Evolutionary conservation across 192 early-diverging fungal species (phyloP), one percentile per base, ranked within the genome.

Genomic region (Allomyces arbusculus): DNA sequence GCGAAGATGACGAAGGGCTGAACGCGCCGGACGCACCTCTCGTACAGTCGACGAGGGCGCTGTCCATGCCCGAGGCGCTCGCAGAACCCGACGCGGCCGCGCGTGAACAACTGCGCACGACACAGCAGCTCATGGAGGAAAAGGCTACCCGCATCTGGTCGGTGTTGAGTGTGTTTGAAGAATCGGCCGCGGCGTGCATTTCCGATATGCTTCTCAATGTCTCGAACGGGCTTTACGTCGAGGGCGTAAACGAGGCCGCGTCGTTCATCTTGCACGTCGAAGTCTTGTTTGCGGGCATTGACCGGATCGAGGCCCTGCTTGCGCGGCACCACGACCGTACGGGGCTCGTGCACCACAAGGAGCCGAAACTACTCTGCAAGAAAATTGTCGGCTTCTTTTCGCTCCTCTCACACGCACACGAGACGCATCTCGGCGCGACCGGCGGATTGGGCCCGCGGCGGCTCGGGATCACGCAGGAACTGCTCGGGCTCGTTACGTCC

Each of bases 361-460:
- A 97, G 75, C 92, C 95, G 12, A 96, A 92, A 79, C 84, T 95
- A 78, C 79, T 99, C 63, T 91, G 91, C 69, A 94, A 93, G 73
- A 89, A 88, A 72, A 91, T 95, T 66, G 87, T 95, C 64, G 87
- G 86, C 69, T 97, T 97, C 72, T 96, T 99, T 75, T 88, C 92
- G 8, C 68, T 95, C 23, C 77, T 99, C 43, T 87, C 86, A 4
- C 82, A 88, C 69, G 84, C 87, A 1, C 82, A 87, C 20, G 23
- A 23, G 23, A 43, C 67, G 4, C 33, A 71, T 71, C 68, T 75
- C 65, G 70, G 73, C 50, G 50, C 12, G 67, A 69, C 67, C 64
- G 69, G 69, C 62, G 75, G 85, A 67, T 73, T 73, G 65, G 78
- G 78, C 10, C 72, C 74, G 2, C 76, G 76, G 61, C 75, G 76